Base-by-base conservation (phyloP, 75 land plant species). In the Cupressus sempervirens region DNA sequence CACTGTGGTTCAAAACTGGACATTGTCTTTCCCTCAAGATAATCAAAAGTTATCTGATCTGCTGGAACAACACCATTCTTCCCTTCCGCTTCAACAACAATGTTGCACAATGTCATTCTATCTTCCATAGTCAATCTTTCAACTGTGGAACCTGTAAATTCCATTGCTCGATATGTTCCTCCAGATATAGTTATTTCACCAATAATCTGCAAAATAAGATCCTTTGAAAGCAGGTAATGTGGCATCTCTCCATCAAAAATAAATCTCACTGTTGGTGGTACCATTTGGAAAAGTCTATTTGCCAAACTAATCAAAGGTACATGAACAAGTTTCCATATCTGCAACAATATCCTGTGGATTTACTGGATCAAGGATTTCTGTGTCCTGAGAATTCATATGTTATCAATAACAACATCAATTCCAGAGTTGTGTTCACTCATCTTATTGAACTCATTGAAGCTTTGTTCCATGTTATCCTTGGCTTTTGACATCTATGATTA, bases 181-280 rank as follows among this genome's bases (percentile, higher is more conserved):
- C 99, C 99, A 77, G 99, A 84, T 65, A 97, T 95, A 80, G 93
- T 91, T 73, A 97, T 97, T 89, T 97, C 99, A 84, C 99, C 99
- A 88, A 97, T 96, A 38, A 96, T 95, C 98, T 96, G 90, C 80
- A 84, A 88, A 85, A 97, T 97, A 87, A 97, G 91, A 92, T 97
- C 99, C 88, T 97, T 97, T 38, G 99, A 93, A 77, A 94, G 93
- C 90, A 97, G 87, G 87, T 91, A 96, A 85, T 89, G 84, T 8
- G 99, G 99, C 99, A 97, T 97, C 86, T 97, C 99, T 82, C 99
- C 99, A 89, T 97, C 99, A 92, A 97, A 72, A 8, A 95, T 90
- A 90, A 97, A 97, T 87, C 95, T 96, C 88, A 97, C 74, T 40
- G 98, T 97, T 48, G 94, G 94, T 15, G 99, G 99, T 29, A 97